phyloP scores from a whole-genome alignment of 1,284 basidiomycete species.

The Cryptococcus jaspeensis region DNA sequence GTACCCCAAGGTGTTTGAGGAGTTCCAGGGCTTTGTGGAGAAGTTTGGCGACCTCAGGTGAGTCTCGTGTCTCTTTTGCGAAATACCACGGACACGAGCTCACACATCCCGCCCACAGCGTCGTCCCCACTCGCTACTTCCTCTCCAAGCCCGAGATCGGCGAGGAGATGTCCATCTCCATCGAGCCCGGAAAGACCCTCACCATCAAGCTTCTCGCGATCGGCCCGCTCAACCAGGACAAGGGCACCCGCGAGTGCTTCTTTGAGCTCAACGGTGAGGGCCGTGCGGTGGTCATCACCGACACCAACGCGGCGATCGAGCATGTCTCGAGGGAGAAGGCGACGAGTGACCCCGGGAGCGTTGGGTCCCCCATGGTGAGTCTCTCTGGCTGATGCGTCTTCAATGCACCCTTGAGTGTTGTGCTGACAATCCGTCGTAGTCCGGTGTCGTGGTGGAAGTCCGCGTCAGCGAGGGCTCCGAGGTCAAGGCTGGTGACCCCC shows the following conservation, averaged over 20 bases:
- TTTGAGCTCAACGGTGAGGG: conserved; percentile 98
- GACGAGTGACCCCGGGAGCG: conserved; percentile 85
- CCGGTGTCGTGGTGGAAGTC: conserved; percentile 96
- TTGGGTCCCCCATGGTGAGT: conserved; percentile 81
- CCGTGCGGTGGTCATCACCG: conserved; percentile 89
- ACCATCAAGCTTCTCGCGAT: conserved; percentile 95
- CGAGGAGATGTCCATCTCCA: conserved; percentile 95
- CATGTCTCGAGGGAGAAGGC: conserved; percentile 93
- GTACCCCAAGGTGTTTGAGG: conserved; percentile 83
- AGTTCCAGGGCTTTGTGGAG: conserved; percentile 90
- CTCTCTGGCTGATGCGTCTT: neutral
- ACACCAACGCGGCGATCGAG: conserved; percentile 94
- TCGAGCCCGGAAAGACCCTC: conserved; percentile 95
- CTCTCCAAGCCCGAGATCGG: conserved; percentile 84
- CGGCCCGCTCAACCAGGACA: conserved; percentile 86
- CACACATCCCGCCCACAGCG: conserved; percentile 54
- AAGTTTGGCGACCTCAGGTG: conserved; percentile 93
- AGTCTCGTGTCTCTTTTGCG: conserved; percentile 22
- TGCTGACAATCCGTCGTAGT: conserved; percentile 51
- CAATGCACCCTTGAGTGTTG: neutral
- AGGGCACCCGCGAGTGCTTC: conserved; percentile 91
- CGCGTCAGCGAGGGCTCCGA: conserved; percentile 94
- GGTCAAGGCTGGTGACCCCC: conserved; percentile 90
- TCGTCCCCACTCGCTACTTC: conserved; percentile 96
- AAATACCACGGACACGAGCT: neutral